These are phyloP conservation scores for Euphorbia corollata DNA, from an alignment of 441 rosid genomes.

Conservation along the genomic window DNA sequence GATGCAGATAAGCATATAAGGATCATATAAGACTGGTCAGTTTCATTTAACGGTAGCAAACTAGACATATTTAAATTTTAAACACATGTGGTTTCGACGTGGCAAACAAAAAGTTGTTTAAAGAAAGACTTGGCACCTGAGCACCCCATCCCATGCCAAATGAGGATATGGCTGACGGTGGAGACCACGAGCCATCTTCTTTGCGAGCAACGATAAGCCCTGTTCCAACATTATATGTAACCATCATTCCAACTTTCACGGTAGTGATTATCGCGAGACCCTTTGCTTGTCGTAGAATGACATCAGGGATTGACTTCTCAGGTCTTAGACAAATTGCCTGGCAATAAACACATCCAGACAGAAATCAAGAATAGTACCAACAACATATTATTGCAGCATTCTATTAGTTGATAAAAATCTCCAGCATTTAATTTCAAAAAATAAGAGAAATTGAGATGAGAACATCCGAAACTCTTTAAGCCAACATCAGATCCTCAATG, in stretches of 20 bases:
- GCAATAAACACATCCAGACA: constrained; percentile 14
- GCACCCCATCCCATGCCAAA: constrained; percentile 98
- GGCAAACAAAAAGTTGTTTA: background rate
- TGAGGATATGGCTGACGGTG: constrained; percentile 88
- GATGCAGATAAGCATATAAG: background rate
- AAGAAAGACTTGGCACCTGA: constrained; percentile 48
- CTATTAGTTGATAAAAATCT: too few relatives aligned
- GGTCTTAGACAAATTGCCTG: constrained; percentile 72
- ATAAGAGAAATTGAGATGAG: background rate
- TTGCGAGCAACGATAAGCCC: constrained; percentile 83
- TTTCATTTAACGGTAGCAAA: too few relatives aligned
- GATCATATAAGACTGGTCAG: too few relatives aligned
- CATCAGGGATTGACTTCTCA: constrained; percentile 79
- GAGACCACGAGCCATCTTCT: constrained; percentile 92
- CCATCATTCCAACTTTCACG: constrained; percentile 86
- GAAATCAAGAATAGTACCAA: background rate
- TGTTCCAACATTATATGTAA: constrained; percentile 89
- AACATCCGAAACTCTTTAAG: too few relatives aligned
- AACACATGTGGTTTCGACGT: constrained; percentile 6
- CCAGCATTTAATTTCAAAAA: background rate
- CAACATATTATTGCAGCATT: background rate
- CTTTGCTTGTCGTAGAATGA: constrained; percentile 69
- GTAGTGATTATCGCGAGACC: constrained; percentile 86
- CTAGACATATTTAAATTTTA: background rate
- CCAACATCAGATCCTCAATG: background rate